A percentile compares a stretch with the other conserved stretches of the same genome.
Evolutionary conservation across 129 eudicot genomes (phyloP).

Genomic region (Tanacetum coccineum): DNA sequence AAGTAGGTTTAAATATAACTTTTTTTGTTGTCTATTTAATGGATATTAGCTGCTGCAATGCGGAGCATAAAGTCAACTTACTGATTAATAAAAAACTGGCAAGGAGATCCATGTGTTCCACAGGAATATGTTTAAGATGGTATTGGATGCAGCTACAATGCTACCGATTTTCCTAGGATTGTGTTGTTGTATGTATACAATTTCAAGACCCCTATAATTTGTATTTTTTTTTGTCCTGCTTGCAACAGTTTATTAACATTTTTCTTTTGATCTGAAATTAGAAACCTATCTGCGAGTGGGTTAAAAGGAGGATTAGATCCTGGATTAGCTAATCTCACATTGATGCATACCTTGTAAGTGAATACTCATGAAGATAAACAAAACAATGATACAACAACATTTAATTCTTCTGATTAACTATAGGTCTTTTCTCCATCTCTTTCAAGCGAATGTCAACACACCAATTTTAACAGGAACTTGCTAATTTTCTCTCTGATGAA

Average conservation of each 20-base stretch:
- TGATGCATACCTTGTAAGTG: slow-evolving; percentile 47
- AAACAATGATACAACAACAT: too few species aligned
- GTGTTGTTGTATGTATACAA: slow-evolving; percentile 28
- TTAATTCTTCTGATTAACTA: too few species aligned
- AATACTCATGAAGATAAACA: too few species aligned
- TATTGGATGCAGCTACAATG: slow-evolving; percentile 31
- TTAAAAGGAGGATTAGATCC: slow-evolving; percentile 36
- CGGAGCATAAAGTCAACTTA: slow-evolving; percentile 29
- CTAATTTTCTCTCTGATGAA: too few species aligned
- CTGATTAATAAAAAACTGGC: slow-evolving; percentile 41
- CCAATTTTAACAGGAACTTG: too few species aligned
- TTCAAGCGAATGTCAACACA: too few species aligned
- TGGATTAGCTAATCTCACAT: slow-evolving; percentile 44
- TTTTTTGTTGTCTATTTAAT: not conserved
- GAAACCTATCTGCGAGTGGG: slow-evolving; percentile 51
- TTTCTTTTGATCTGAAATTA: not conserved
- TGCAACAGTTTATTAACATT: not conserved
- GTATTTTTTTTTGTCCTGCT: not conserved
- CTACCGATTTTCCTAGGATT: slow-evolving; percentile 21
- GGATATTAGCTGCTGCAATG: too few species aligned
- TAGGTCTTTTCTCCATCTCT: too few species aligned
- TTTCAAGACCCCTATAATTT: not conserved
- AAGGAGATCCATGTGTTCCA: slow-evolving; percentile 63
- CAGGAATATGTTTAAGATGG: slow-evolving; percentile 41
- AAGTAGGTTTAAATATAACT: not conserved